A percentile compares a stretch with the other conserved stretches of the same genome.
These are phyloP conservation scores for Lumnitzera littorea DNA, from an alignment of 345 rosid genomes.

Conservation along the genomic window DNA sequence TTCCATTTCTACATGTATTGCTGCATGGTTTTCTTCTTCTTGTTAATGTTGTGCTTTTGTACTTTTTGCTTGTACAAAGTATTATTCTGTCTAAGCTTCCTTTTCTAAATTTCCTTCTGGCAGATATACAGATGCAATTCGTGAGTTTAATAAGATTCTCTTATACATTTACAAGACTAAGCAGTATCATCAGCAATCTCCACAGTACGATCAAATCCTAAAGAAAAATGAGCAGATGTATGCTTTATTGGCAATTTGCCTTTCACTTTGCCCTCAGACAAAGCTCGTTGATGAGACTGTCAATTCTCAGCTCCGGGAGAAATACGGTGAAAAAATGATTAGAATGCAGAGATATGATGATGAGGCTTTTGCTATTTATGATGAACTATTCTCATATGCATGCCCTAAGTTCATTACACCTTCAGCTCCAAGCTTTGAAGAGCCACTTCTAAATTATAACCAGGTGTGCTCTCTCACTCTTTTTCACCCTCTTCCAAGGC, in stretches of 20 bases:
- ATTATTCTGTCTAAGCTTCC: neutral
- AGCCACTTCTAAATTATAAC: slow-evolving; percentile 90
- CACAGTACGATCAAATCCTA: slow-evolving; percentile 90
- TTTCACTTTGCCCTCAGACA: slow-evolving; percentile 87
- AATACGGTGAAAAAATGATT: slow-evolving; percentile 96
- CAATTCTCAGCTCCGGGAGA: slow-evolving; percentile 77
- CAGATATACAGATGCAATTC: slow-evolving; percentile 93
- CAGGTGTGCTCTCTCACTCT: slow-evolving; percentile 38
- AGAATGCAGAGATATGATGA: slow-evolving; percentile 92
- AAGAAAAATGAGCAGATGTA: slow-evolving; percentile 99
- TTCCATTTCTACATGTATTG: too few relatives aligned
- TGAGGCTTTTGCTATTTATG: slow-evolving; percentile 73
- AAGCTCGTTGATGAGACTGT: slow-evolving; percentile 93
- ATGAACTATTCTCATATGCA: slow-evolving; percentile 97
- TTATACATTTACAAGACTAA: slow-evolving; percentile 88
- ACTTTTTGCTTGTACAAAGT: neutral
- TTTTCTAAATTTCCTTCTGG: neutral
- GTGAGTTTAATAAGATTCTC: slow-evolving; percentile 92
- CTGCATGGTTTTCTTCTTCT: neutral
- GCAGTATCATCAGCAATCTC: slow-evolving; percentile 85
- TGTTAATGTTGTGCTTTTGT: neutral
- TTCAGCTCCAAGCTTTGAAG: slow-evolving; percentile 86
- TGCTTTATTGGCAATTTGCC: slow-evolving; percentile 78
- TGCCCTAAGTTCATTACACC: slow-evolving; percentile 98
- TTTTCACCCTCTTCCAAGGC: neutral